phyloP scores from a whole-genome alignment of 768 basidiomycete genomes.

The Mycena haematopus region DNA sequence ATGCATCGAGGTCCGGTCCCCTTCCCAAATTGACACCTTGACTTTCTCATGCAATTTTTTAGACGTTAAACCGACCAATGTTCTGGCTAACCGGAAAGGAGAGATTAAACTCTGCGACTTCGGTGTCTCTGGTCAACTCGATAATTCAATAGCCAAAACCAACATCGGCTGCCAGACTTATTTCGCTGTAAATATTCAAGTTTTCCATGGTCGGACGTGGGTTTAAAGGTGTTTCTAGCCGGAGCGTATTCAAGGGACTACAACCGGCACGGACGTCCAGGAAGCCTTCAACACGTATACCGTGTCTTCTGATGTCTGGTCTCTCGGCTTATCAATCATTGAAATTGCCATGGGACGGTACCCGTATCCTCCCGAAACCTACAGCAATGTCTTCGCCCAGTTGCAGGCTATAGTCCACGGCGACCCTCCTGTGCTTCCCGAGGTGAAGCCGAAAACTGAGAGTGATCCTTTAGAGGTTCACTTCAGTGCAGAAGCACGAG shows the following conservation, averaged over 20 bases:
- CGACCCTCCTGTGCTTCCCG: slow-evolving; percentile 86
- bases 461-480: slow-evolving; percentile 22
- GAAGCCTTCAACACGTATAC: slow-evolving; percentile 90
- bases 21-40: slow-evolving; percentile 3
- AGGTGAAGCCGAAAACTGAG: slow-evolving; percentile 53
- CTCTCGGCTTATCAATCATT: slow-evolving; percentile 91
- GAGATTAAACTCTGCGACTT: slow-evolving; percentile 97
- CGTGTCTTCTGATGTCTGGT: slow-evolving; percentile 98
- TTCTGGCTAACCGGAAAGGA: slow-evolving; percentile 88
- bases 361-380: slow-evolving; percentile 97
- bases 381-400: slow-evolving; percentile 96
- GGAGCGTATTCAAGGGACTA: slow-evolving; percentile 88
- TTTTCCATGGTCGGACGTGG: slow-evolving; percentile 2
- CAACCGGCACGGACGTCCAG: slow-evolving; percentile 64
- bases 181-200: slow-evolving; percentile 79
- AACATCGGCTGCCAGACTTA: slow-evolving; percentile 99
- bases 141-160: slow-evolving; percentile 95
- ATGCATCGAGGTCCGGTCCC: slow-evolving; percentile 58
- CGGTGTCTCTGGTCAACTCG: slow-evolving; percentile 97
- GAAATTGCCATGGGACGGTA: slow-evolving; percentile 91
- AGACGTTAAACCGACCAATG: slow-evolving; percentile 96
- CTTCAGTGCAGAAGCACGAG: slow-evolving; percentile 65
- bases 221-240: slow-evolving; percentile 56
- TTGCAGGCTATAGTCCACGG: slow-evolving; percentile 95
- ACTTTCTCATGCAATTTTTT: slow-evolving; percentile 17